Percentiles rank a stretch among this genome's conserved stretches.
These are phyloP conservation scores for Sugiyamaella neomexicana DNA, from an alignment of 1,139 yeast species.

Conservation along the genomic window DNA sequence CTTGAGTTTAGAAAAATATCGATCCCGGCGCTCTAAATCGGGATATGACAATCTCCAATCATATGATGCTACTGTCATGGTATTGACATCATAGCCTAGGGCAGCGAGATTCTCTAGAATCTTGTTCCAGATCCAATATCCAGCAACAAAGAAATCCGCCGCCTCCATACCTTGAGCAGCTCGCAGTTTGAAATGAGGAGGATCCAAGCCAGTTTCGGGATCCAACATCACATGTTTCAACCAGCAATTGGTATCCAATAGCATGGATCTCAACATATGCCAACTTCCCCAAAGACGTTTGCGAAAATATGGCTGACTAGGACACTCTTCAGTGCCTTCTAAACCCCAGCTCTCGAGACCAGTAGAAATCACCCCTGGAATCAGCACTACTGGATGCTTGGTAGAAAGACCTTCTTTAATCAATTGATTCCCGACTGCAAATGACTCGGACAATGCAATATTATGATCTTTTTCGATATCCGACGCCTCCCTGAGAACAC, in stretches of 20 bases:
- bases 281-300: slow-evolving; percentile 96
- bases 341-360: slow-evolving; percentile 95
- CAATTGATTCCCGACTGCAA: slow-evolving; percentile 81
- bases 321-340: slow-evolving; percentile 72
- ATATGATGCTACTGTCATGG: slow-evolving; percentile 86
- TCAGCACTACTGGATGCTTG: slow-evolving; percentile 80
- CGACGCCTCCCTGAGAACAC: slow-evolving; percentile 59
- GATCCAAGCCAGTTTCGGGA: slow-evolving; percentile 89
- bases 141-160: slow-evolving; percentile 93
- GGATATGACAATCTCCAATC: slow-evolving; percentile 94
- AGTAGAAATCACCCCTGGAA: slow-evolving; percentile 95
- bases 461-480: slow-evolving; percentile 50
- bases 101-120: slow-evolving; percentile 89
- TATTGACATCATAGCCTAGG: slow-evolving; percentile 88
- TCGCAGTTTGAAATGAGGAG: slow-evolving; percentile 72
- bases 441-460: slow-evolving; percentile 56
- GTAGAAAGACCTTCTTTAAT: slow-evolving; percentile 52
- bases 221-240: slow-evolving; percentile 85
- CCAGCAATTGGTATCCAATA: slow-evolving; percentile 92
- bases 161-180: slow-evolving; percentile 98
- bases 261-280: slow-evolving; percentile 91
- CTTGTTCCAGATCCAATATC: slow-evolving; percentile 99
- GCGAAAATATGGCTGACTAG: slow-evolving; percentile 79
- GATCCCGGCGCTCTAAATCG: slow-evolving; percentile 84
- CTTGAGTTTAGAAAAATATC: slow-evolving; percentile 77